phyloP scores from a whole-genome alignment of 768 basidiomycete genomes.

The Mycena leptocephala region DNA sequence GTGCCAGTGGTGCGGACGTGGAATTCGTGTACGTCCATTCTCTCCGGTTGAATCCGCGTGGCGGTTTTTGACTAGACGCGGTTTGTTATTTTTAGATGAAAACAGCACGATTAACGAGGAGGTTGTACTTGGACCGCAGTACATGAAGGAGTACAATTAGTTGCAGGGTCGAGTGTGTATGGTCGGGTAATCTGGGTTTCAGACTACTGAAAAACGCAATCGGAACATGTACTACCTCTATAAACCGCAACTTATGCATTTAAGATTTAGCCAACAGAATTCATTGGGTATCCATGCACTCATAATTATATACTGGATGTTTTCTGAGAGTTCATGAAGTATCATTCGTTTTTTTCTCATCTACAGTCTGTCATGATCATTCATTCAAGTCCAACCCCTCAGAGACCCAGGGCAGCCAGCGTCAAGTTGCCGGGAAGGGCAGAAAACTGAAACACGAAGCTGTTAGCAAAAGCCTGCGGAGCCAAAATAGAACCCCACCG shows the following conservation, averaged over 20 bases:
- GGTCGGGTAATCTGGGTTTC: too few relatives aligned
- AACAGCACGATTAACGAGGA: slow-evolving; percentile 30
- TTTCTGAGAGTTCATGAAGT: too few relatives aligned
- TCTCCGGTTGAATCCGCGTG: background rate
- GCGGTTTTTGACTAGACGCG: background rate
- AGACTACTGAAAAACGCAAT: too few relatives aligned
- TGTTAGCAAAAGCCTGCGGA: background rate
- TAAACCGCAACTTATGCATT: too few relatives aligned
- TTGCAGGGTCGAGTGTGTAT: too few relatives aligned
- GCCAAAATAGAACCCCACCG: background rate
- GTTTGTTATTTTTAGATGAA: slow-evolving; percentile 24
- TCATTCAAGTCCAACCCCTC: too few relatives aligned
- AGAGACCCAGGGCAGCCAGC: background rate
- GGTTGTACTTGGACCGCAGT: slow-evolving; percentile 37
- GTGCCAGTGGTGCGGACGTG: slow-evolving; percentile 35
- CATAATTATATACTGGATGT: too few relatives aligned
- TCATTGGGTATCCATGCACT: too few relatives aligned
- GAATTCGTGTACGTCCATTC: slow-evolving; percentile 34
- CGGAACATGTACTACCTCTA: too few relatives aligned
- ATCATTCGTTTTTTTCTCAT: too few relatives aligned
- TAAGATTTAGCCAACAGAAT: too few relatives aligned
- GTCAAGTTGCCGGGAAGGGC: slow-evolving; percentile 12
- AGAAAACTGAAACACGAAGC: background rate
- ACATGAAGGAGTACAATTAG: slow-evolving; percentile 26
- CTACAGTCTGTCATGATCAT: too few relatives aligned